Evolutionary conservation across 2,329 filamentous ascomycete genomes (phyloP), one percentile per base, ranked within the genome.

Genomic region (Colletotrichum sp.): DNA sequence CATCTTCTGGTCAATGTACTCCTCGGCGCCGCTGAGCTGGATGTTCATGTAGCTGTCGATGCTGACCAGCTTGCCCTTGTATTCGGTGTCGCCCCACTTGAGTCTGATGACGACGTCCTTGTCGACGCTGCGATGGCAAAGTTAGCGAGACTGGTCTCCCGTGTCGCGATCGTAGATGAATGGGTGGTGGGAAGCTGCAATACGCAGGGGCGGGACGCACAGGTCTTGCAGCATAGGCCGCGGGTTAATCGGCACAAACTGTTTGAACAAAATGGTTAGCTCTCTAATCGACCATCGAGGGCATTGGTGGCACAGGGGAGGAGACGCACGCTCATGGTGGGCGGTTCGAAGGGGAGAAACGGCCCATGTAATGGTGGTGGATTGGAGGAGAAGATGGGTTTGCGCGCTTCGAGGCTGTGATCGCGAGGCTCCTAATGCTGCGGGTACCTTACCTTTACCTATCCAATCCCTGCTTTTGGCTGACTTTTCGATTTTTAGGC

Each of bases 41-140:
- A 99, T 93, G 89, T 99, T 99, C 96, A 99, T 99, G 89, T 99
- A 99, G 83, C 95, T 96, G 88, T 99, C 97, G 83, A 98, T 95
- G 81, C 94, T 96, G 83, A 98, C 95, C 78, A 99, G 92, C 79
- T 92, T 92, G 84, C 97, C 97, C 86, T 96, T 98, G 91, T 99
- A 99, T 86, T 99, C 97, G 76, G 95, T 97, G 86, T 98, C 94
- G 81, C 95, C 96, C 97, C 97, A 99, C 91, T 99, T 99, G 79
- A 99, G 91, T 81, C 96, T 95, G 78, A 99, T 94, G 78, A 96
- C 90, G 83, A 99, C 93, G 82, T 96, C 92, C 85, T 98, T 95
- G 89, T 98, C 95, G 87, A 99, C 94, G 78, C 94, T 96, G 79
- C 6, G 21, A 64, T 26, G 60, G 15, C n/a, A 21, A 26, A 70